phyloP scores from a whole-genome alignment of 805 yeast genomes.

The Candida ortonii region DNA sequence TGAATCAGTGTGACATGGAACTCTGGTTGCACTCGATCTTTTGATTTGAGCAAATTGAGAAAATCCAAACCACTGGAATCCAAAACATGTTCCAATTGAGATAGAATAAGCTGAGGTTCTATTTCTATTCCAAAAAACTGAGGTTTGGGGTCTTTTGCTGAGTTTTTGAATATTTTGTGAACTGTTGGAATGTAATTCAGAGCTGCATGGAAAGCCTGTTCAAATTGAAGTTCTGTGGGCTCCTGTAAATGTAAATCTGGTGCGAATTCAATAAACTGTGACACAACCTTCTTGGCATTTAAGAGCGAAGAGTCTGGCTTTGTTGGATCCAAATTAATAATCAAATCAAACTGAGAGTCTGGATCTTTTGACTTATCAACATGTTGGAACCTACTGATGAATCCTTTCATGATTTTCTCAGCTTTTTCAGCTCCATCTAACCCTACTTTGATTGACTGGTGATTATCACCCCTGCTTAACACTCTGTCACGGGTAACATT shows the following conservation, averaged over 20 bases:
- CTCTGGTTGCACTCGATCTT: constrained; percentile 43
- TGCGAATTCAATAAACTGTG: constrained; percentile 36
- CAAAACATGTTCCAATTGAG: constrained; percentile 16
- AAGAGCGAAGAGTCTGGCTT: constrained; percentile 42
- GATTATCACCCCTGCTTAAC: constrained; percentile 74
- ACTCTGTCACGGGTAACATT: constrained; percentile 59
- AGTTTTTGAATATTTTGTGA: constrained; percentile 33
- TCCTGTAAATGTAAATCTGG: constrained; percentile 39
- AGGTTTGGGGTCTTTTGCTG: constrained; percentile 28
- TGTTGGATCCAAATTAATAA: constrained; percentile 54
- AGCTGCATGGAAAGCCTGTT: constrained; percentile 51
- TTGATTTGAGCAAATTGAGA: constrained; percentile 25
- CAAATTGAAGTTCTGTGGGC: constrained; percentile 43
- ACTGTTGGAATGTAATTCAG: constrained; percentile 52
- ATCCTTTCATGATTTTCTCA: constrained; percentile 66
- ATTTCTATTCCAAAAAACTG: constrained; percentile 47
- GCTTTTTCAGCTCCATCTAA: constrained; percentile 49
- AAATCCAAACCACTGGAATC: neutral
- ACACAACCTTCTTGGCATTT: constrained; percentile 47
- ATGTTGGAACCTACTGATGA: constrained; percentile 65
- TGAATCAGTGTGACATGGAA: constrained; percentile 74
- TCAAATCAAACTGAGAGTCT: constrained; percentile 62
- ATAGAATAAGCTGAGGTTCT: constrained; percentile 13
- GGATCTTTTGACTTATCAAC: constrained; percentile 48
- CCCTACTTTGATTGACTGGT: constrained; percentile 68